These are phyloP conservation scores for Plasmodium sp. DNA, from an alignment of 169 alveolate species.

Conservation along the genomic window DNA sequence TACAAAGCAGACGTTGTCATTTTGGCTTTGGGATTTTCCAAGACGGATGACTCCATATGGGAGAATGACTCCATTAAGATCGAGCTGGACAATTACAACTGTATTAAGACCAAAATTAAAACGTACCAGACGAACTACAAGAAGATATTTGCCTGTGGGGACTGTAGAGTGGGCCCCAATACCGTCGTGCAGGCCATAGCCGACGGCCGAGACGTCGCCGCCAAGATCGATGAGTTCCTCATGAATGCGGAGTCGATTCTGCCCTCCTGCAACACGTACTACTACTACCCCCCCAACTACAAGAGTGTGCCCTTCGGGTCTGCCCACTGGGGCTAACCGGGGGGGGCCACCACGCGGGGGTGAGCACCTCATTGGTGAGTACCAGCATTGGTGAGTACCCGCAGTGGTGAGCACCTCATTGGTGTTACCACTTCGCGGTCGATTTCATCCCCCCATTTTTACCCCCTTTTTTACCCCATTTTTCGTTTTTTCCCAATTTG, in stretches of 20 bases:
- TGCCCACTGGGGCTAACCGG: slow-evolving; percentile 50
- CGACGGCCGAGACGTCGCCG: slow-evolving; percentile 79
- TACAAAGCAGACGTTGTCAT: slow-evolving; percentile 79
- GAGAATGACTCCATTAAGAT: slow-evolving; percentile 73
- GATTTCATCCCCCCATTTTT: not conserved
- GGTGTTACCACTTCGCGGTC: not conserved
- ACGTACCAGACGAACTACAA: slow-evolving; percentile 67
- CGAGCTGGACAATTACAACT: slow-evolving; percentile 66
- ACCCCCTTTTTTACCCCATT: not conserved
- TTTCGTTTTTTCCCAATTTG: not conserved
- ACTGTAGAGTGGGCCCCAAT: slow-evolving; percentile 82
- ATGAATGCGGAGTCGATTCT: slow-evolving; percentile 58
- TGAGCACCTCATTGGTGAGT: not conserved
- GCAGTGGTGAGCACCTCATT: not conserved
- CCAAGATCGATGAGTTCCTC: slow-evolving; percentile 73
- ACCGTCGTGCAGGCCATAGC: slow-evolving; percentile 83
- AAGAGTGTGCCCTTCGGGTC: slow-evolving; percentile 35
- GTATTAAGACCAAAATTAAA: slow-evolving; percentile 51
- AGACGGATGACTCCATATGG: slow-evolving; percentile 81
- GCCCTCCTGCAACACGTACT: slow-evolving; percentile 68
- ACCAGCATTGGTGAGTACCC: not conserved
- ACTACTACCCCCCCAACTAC: slow-evolving; percentile 60
- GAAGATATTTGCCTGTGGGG: slow-evolving; percentile 82
- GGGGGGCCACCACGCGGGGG: not conserved
- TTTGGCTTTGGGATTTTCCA: slow-evolving; percentile 79